Percentiles rank a stretch among this genome's conserved stretches.
Conservation (phyloP, 2,329 filamentous ascomycete genomes). For the Ascochyta rabiei region DNA sequence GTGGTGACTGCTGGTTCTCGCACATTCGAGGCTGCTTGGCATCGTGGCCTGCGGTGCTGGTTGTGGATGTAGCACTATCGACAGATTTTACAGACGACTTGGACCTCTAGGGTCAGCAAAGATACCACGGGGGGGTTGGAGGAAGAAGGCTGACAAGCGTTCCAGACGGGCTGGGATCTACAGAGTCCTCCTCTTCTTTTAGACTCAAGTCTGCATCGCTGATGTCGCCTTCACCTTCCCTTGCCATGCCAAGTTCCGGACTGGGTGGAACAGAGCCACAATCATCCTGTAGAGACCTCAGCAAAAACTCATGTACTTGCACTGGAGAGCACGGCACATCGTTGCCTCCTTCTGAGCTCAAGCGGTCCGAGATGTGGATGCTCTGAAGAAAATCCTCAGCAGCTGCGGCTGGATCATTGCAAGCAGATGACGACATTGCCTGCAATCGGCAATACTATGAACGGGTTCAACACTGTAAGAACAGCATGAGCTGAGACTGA, state of each 20-base stretch:
- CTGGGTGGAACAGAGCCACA: background rate
- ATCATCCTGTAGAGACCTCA: background rate
- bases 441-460: background rate
- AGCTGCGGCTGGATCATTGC: background rate
- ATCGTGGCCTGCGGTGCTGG: background rate
- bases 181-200: background rate
- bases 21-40: background rate
- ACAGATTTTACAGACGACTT: background rate
- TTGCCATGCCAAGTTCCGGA: slow-evolving; percentile 6
- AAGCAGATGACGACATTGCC: slow-evolving; percentile 1
- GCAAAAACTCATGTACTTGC: background rate
- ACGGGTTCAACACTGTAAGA: background rate
- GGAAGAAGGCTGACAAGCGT: background rate
- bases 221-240: background rate
- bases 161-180: background rate
- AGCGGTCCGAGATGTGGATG: background rate
- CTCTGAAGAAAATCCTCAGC: background rate
- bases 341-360: background rate
- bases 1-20: background rate
- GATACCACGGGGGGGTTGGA: background rate
- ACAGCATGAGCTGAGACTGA: background rate
- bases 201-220: background rate
- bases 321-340: background rate
- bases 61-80: background rate
- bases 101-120: background rate